These are phyloP conservation scores for Nannizziopsis arthrosporioides DNA, from an alignment of 2,329 filamentous ascomycete species.

Conservation along the genomic window DNA sequence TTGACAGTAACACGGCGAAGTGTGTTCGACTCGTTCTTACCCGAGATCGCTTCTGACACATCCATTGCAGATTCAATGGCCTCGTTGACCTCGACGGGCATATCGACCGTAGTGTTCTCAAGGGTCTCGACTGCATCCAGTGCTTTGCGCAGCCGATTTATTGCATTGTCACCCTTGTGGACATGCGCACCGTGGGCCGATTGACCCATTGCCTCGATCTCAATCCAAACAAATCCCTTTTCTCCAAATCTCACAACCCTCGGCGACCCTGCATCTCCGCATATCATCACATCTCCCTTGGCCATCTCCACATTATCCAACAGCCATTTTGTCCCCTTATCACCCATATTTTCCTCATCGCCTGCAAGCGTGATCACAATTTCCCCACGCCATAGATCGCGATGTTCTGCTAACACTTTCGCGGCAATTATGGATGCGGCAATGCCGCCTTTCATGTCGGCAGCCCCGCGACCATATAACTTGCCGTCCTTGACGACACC, in stretches of 20 bases:
- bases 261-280: conserved; percentile 10
- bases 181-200: conserved; percentile 13
- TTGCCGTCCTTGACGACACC: conserved; percentile 8
- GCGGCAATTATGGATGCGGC: conserved; percentile 11
- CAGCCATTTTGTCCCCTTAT: conserved; percentile 9
- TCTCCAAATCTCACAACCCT: conserved; percentile 12
- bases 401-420: conserved; percentile 9
- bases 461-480: conserved; percentile 12
- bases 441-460: conserved; percentile 14
- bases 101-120: conserved; percentile 4
- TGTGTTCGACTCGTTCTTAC: conserved; percentile 9
- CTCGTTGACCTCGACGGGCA: conserved; percentile 6
- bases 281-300: conserved; percentile 12
- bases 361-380: conserved; percentile 12
- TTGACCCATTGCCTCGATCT: conserved; percentile 9
- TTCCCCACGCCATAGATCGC: conserved; percentile 11
- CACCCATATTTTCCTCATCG: conserved; percentile 12
- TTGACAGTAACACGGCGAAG: conserved; percentile 11
- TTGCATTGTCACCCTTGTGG: conserved; percentile 11
- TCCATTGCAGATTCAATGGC: conserved; percentile 6
- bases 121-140: conserved; percentile 12
- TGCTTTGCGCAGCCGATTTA: conserved; percentile 10
- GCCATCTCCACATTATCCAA: conserved; percentile 11
- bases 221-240: conserved; percentile 13
- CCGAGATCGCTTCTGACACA: conserved; percentile 10